phyloP scores from a whole-genome alignment of 2,329 filamentous ascomycete species.

The Harringtonia lauricola region DNA sequence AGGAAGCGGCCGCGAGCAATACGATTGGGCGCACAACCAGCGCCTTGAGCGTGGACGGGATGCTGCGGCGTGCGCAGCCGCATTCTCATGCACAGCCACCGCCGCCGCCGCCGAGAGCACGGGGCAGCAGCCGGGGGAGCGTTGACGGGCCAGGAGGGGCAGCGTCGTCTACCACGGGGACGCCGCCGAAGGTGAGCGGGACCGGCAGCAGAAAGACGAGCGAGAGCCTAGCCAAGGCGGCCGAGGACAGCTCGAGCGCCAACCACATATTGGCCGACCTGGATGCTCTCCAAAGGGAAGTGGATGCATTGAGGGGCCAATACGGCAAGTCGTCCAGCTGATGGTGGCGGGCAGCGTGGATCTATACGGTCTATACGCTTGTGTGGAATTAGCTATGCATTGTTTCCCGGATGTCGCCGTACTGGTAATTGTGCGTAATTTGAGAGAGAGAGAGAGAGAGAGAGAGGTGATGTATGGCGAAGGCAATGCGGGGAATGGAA shows the following conservation, averaged over 20 bases:
- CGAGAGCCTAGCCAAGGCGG: slow-evolving; percentile 7
- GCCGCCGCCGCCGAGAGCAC: slow-evolving; percentile 38
- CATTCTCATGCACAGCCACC: slow-evolving; percentile 14
- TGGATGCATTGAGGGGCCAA: slow-evolving; percentile 50
- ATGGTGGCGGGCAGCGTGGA: no score
- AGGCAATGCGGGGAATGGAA: no score
- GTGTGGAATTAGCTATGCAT: no score
- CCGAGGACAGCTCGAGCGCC: slow-evolving; percentile 18
- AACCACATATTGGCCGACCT: slow-evolving; percentile 62
- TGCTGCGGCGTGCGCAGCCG: slow-evolving; percentile 16
- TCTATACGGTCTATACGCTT: no score
- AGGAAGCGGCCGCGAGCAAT: slow-evolving; percentile 20
- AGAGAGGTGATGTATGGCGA: no score
- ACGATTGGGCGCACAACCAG: slow-evolving; percentile 21
- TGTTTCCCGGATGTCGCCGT: no score
- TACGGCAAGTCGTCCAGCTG: slow-evolving; percentile 1
- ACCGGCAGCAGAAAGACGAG: slow-evolving; percentile 15
- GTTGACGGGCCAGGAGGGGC: slow-evolving; percentile 20
- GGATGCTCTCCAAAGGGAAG: slow-evolving; percentile 60
- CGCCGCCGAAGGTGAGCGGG: slow-evolving; percentile 19
- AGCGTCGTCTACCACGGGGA: background rate
- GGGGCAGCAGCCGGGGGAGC: slow-evolving; percentile 35
- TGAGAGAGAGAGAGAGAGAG: no score
- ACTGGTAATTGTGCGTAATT: no score
- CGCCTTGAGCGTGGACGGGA: slow-evolving; percentile 27